phyloP scores from a whole-genome alignment of 2,329 filamentous ascomycete species.

The Diaporthe eres region DNA sequence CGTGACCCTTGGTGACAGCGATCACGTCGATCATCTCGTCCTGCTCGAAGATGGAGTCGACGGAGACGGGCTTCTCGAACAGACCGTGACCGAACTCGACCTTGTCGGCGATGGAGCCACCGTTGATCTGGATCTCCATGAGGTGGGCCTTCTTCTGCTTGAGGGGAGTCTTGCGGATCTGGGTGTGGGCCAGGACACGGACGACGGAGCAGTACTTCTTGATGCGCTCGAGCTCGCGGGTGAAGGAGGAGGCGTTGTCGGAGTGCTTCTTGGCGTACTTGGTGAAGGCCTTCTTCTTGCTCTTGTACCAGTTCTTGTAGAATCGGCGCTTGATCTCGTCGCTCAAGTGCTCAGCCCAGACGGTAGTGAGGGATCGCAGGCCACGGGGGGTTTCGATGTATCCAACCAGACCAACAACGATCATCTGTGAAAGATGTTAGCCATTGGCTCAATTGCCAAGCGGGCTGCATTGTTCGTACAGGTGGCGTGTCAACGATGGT shows the following conservation, averaged over 20 bases:
- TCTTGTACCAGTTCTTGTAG: slow-evolving; percentile 99
- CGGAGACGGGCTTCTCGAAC: slow-evolving; percentile 98
- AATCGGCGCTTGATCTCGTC: slow-evolving; percentile 99
- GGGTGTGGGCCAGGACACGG: slow-evolving; percentile 98
- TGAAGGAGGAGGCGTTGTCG: slow-evolving; percentile 91
- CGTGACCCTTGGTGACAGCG: slow-evolving; percentile 99
- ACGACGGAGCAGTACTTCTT: slow-evolving; percentile 99
- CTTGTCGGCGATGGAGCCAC: slow-evolving; percentile 96
- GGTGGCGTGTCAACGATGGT: slow-evolving; percentile 93
- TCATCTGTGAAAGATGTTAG: slow-evolving; percentile 87
- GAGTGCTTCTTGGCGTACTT: slow-evolving; percentile 99
- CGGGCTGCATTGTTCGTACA: slow-evolving; percentile 90
- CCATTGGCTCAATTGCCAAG: slow-evolving; percentile 80
- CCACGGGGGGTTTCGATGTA: slow-evolving; percentile 99
- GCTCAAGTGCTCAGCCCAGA: slow-evolving; percentile 99
- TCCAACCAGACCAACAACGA: slow-evolving; percentile 99
- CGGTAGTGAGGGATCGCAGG: slow-evolving; percentile 98
- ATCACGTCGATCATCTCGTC: slow-evolving; percentile 99
- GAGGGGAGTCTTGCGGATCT: slow-evolving; percentile 98
- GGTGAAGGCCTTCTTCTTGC: slow-evolving; percentile 99
- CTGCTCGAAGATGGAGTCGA: slow-evolving; percentile 97
- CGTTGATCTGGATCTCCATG: slow-evolving; percentile 99
- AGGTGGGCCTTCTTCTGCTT: slow-evolving; percentile 99
- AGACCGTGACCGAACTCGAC: slow-evolving; percentile 94
- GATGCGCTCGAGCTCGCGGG: slow-evolving; percentile 98